Base-by-base conservation (phyloP, 2,329 filamentous ascomycete species). In the Xylaria sp. region DNA sequence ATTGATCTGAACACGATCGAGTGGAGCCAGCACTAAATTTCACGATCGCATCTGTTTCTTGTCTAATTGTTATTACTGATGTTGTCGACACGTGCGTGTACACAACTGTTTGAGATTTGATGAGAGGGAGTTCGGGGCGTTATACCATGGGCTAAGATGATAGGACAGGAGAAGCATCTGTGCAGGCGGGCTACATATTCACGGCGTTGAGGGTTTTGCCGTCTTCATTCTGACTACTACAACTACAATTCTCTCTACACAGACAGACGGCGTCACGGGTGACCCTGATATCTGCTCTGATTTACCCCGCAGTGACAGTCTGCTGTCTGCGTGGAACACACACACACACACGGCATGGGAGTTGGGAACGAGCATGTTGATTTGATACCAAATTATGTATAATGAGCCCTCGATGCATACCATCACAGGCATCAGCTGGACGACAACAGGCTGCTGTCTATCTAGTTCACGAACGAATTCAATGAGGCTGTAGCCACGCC, bases 1-100 rank as follows among this genome's bases (percentile, higher is more conserved):
- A 85, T 99, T 65, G 94, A 96, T 72, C 78, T 99, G 67, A 90
- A 95, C 76, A 96, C 91, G 49, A 99, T 99, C 70, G 88, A 99
- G 77, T 99, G 94, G 94, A 96, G 90, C 73, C 92, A 97, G 79
- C 94, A 99, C 76, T 97, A 80, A 83, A 11, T 8, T 42, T 1
- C 23, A 30, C 23, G 47, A 11, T 10, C n/a, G 39, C 10, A 4
- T 19, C 7, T n/a, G 42, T 51, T 54, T 4, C 8, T 51, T 55
- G 35, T 55, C 4, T 37, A 35, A 30, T 54, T 35, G 18, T n/a
- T 4, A 10, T 56, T 55, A 4, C 35, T 46, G 47, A 49, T 50
- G 48, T 23, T 8, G 13, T 34, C 9, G 44, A 37, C 49, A 37
- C 4, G 30, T 37, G 18, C 18, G n/a, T 57, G 56, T 64, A 61